Conservation (phyloP, 2,329 filamentous ascomycete species). For the Apiospora arundinis region DNA sequence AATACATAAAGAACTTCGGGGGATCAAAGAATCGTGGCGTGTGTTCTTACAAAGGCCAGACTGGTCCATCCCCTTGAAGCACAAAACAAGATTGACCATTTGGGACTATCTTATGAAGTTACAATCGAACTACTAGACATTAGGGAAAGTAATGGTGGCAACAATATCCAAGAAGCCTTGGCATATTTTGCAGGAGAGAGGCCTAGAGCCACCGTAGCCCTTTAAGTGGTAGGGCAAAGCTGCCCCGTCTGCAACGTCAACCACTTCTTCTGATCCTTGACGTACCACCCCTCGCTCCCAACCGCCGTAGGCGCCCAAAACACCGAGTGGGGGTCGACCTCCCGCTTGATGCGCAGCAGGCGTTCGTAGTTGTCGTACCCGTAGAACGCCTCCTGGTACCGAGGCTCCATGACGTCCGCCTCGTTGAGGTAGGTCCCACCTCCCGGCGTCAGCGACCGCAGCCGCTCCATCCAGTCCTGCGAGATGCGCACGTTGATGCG, state of each 20-base stretch:
- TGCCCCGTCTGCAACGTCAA: constrained; percentile 21
- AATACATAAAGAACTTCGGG: not conserved
- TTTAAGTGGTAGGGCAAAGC: not conserved
- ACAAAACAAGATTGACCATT: not conserved
- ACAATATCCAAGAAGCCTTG: no score
- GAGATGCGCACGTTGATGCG: constrained; percentile 33
- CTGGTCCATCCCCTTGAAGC: no score
- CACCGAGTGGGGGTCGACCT: constrained; percentile 22
- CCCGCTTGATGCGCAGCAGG: constrained; percentile 24
- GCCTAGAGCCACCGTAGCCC: not conserved
- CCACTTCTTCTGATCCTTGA: constrained; percentile 17
- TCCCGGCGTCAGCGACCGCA: constrained; percentile 29
- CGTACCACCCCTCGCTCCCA: constrained; percentile 24
- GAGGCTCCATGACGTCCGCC: constrained; percentile 25
- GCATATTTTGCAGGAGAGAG: not conserved
- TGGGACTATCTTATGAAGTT: no score
- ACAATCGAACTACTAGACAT: not conserved
- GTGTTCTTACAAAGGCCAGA: not conserved
- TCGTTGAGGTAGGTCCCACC: constrained; percentile 25
- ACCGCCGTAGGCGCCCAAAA: constrained; percentile 27
- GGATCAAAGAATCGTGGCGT: not conserved
- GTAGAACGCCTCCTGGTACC: constrained; percentile 24
- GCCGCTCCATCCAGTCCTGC: constrained; percentile 35
- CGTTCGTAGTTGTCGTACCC: constrained; percentile 24
- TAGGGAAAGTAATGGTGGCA: not conserved